phyloP scores from a whole-genome alignment of 2,329 filamentous ascomycete species.

The Aureobasidium uvarum region DNA sequence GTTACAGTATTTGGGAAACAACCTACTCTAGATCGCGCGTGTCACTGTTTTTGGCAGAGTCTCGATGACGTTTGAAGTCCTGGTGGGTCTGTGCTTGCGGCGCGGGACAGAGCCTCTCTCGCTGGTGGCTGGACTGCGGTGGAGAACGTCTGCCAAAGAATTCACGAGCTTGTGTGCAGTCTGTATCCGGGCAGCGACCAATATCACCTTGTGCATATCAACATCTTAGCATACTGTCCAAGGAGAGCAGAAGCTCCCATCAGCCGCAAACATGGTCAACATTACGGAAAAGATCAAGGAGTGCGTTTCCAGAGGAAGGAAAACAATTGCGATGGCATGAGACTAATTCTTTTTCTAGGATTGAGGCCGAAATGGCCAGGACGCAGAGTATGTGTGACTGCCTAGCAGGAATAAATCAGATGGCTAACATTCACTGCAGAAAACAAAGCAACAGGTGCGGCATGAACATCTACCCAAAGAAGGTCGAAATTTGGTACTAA shows the following conservation, averaged over 20 bases:
- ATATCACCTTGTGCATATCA: neutral
- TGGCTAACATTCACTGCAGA: constrained; percentile 58
- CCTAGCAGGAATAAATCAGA: neutral
- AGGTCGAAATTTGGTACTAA: constrained; percentile 35
- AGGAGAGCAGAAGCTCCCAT: constrained; percentile 1
- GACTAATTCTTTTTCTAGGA: constrained; percentile 56
- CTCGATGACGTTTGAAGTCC: constrained; percentile 10
- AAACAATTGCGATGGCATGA: neutral
- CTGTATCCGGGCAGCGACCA: neutral
- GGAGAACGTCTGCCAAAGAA: constrained; percentile 24
- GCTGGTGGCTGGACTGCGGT: constrained; percentile 13
- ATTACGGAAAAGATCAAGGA: constrained; percentile 99
- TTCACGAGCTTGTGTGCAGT: constrained; percentile 15
- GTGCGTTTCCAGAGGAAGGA: constrained; percentile 48
- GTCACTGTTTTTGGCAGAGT: constrained; percentile 8
- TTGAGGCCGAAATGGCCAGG: constrained; percentile 99
- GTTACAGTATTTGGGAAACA: constrained; percentile 21
- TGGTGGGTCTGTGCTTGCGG: constrained; percentile 3
- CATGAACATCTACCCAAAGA: neutral
- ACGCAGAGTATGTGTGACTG: constrained; percentile 75
- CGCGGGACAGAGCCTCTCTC: constrained; percentile 2
- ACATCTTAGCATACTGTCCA: neutral
- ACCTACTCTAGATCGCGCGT: constrained; percentile 11
- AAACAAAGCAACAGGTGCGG: constrained; percentile 96
- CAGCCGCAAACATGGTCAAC: constrained; percentile 74